phyloP scores from a whole-genome alignment of 2,329 filamentous ascomycete species.

The Alternaria solani region DNA sequence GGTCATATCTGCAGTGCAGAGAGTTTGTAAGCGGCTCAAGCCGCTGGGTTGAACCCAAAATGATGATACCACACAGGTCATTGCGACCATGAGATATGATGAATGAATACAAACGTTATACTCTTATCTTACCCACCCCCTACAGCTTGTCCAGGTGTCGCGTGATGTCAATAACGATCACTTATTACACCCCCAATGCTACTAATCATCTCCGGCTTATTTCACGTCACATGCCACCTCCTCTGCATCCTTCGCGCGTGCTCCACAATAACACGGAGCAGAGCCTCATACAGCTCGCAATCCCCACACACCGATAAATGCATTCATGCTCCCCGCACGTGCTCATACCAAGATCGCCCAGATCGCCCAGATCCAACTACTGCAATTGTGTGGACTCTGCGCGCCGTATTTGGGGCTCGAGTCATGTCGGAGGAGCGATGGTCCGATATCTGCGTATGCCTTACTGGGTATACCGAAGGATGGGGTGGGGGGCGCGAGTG shows the following conservation, averaged over 20 bases:
- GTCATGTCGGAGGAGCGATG: background rate
- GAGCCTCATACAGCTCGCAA: background rate
- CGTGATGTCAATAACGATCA: background rate
- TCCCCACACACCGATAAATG: background rate
- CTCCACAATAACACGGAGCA: background rate
- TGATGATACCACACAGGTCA: background rate
- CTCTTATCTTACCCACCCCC: background rate
- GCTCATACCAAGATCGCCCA: slow-evolving; percentile 1
- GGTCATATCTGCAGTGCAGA: background rate
- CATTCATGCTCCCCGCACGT: background rate
- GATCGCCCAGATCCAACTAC: background rate
- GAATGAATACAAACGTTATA: background rate
- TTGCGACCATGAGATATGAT: slow-evolving; percentile 1
- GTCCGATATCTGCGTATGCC: background rate
- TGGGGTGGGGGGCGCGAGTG: background rate
- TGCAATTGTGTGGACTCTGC: background rate
- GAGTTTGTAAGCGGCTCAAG: background rate
- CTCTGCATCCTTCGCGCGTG: background rate
- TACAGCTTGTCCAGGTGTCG: background rate
- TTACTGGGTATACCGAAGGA: background rate
- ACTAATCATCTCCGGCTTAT: background rate
- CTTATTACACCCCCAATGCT: background rate
- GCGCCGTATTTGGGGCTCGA: background rate
- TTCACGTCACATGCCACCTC: background rate
- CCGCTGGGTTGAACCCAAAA: background rate